Evolutionary conservation across 2,329 filamentous ascomycete species (phyloP), one percentile per base, ranked within the genome.

Genomic region (Pezicula carpinea): DNA sequence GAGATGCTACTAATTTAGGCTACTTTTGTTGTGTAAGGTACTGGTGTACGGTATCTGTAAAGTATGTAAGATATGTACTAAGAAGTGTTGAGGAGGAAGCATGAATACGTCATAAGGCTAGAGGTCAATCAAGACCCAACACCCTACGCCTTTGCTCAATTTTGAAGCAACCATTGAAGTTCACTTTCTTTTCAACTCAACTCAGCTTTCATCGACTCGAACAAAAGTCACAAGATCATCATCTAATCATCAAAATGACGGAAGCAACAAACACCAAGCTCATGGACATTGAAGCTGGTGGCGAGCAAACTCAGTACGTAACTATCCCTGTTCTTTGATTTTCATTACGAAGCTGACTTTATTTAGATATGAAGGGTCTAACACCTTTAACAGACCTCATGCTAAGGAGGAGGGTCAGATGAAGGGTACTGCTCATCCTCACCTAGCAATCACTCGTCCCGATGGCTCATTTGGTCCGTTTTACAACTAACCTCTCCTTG

Each of bases 271-370:
- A 54, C 31, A 55, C 53, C 2, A 72, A 73, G 53, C 66, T 83
- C 35, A 76, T 83, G 72, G 72, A 80, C 55, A 82, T 76, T 23
- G 74, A 74, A 48, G 69, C 70, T 15, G 80, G 81, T 58, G 81
- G 81, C 54, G 78, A 83, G 63, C 71, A 71, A 48, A 76, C 74
- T 4, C 80, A 80, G 73, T 80, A 69, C 46, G 67, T n/a, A 55
- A 43, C 15, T 43, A n/a, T 19, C 39, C 33, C 32, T 18, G 18
- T 23, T 21, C 31, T 17, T 21, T 17, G 5, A 31, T 32, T 46
- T 18, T 31, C 11, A 31, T 31, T 14, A n/a, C 7, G 19, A 19
- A 13, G n/a, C 21, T 44, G 22, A 34, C 26, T 23, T 13, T 38
- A 6, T 34, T 3, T 46, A 79, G 76, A 65, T 83, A 85, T 63